These are phyloP conservation scores for Vitellaria paradoxa DNA, from an alignment of 179 eudicot genomes.

Conservation along the genomic window DNA sequence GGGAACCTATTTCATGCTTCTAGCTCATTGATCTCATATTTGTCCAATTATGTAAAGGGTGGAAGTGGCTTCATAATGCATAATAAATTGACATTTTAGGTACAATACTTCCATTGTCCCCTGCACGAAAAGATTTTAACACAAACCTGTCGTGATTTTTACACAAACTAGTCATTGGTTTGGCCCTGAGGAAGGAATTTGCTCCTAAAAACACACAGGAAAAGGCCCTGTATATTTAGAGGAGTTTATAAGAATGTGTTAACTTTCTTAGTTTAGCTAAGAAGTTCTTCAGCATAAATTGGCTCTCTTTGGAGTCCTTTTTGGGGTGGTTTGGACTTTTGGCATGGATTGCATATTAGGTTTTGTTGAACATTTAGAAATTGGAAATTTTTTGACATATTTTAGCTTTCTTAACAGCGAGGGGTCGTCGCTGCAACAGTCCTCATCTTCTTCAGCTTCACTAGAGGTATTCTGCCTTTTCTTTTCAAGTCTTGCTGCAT, in stretches of 20 bases:
- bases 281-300: background rate
- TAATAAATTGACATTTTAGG: no score
- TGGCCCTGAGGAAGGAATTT: background rate
- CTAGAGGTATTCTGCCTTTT: conserved; percentile 14
- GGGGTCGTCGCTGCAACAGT: conserved; percentile 16
- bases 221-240: background rate
- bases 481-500: background rate
- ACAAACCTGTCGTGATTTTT: no score
- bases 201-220: background rate
- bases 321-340: background rate
- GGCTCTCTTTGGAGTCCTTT: background rate
- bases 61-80: no score
- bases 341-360: background rate
- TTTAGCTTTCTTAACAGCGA: conserved; percentile 17
- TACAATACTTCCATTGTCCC: no score
- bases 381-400: conserved; percentile 4
- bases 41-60: no score
- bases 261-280: background rate
- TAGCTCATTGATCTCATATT: no score
- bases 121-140: no score
- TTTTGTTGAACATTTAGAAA: background rate
- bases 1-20: no score
- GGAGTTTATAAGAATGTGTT: background rate
- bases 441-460: conserved; percentile 19
- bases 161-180: no score